Percentiles rank a stretch among this genome's conserved stretches.
Evolutionary conservation across 176 grass and related monocot species (phyloP).

Genomic region (Musa acuminata): DNA sequence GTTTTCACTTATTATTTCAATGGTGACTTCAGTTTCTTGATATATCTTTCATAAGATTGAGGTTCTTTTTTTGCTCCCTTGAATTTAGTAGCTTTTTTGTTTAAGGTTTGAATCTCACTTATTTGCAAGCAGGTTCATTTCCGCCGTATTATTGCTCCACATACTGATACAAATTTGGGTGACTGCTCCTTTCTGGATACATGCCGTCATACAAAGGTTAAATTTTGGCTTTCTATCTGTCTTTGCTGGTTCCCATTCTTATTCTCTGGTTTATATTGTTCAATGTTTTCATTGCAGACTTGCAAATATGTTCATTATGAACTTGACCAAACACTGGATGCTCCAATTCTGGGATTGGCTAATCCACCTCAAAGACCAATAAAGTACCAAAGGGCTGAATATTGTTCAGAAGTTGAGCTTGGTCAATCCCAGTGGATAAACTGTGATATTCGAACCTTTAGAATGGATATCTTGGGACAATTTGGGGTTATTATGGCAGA

Average conservation of each 20-base stretch:
- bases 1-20: too few species aligned
- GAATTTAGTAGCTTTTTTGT: conserved; percentile 11
- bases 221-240: conserved; percentile 1
- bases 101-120: conserved; percentile 19
- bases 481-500: conserved; percentile 99
- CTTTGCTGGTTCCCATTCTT: conserved; percentile 5
- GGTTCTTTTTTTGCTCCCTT: neutral
- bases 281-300: conserved; percentile 37
- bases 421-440: conserved; percentile 96
- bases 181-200: conserved; percentile 99
- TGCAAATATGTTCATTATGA: conserved; percentile 99
- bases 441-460: conserved; percentile 84
- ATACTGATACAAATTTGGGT: conserved; percentile 98
- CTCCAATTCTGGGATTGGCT: conserved; percentile 51
- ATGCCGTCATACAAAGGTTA: conserved; percentile 95
- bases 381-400: conserved; percentile 78
- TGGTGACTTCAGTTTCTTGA: too few species aligned
- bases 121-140: conserved; percentile 73
- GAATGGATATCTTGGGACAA: conserved; percentile 98
- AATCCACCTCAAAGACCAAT: conserved; percentile 47
- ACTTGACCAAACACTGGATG: conserved; percentile 91
- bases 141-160: conserved; percentile 93
- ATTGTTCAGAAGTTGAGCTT: conserved; percentile 99
- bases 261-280: conserved; percentile 21
- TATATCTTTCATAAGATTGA: too few species aligned